Conservation (phyloP, 129 eudicot species). For the Cynara cardunculus region DNA sequence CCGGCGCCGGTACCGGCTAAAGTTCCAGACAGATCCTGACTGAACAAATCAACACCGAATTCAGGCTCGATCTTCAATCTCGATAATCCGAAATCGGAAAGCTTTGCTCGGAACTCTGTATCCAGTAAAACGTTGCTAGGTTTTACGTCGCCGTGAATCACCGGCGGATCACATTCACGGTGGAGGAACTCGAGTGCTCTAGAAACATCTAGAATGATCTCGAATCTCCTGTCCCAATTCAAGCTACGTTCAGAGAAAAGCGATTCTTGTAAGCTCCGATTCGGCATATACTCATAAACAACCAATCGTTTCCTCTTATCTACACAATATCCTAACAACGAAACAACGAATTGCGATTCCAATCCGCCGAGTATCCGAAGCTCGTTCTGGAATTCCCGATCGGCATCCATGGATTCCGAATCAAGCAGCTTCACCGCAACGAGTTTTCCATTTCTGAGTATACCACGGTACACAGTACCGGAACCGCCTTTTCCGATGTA, state of each 20-base stretch:
- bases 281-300: constrained; percentile 96
- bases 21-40: constrained; percentile 79
- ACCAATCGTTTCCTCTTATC: constrained; percentile 59
- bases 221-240: constrained; percentile 68
- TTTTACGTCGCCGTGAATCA: constrained; percentile 95
- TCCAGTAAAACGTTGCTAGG: constrained; percentile 96
- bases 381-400: constrained; percentile 85
- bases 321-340: constrained; percentile 74
- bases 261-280: constrained; percentile 77
- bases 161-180: constrained; percentile 90
- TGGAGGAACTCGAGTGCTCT: constrained; percentile 82
- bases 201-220: constrained; percentile 61
- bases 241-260: constrained; percentile 49
- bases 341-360: constrained; percentile 59
- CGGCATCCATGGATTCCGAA: constrained; percentile 49
- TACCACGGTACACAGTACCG: constrained; percentile 76
- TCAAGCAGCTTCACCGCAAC: constrained; percentile 86
- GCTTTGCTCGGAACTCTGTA: constrained; percentile 72
- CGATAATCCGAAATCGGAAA: constrained; percentile 93
- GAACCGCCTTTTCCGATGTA: constrained; percentile 93
- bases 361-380: constrained; percentile 68
- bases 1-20: constrained; percentile 24
- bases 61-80: constrained; percentile 73
- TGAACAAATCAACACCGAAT: constrained; percentile 75
- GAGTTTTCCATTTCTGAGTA: constrained; percentile 63